These are phyloP conservation scores for Melaleuca quinquenervia DNA, from an alignment of 345 rosid species.

Conservation along the genomic window DNA sequence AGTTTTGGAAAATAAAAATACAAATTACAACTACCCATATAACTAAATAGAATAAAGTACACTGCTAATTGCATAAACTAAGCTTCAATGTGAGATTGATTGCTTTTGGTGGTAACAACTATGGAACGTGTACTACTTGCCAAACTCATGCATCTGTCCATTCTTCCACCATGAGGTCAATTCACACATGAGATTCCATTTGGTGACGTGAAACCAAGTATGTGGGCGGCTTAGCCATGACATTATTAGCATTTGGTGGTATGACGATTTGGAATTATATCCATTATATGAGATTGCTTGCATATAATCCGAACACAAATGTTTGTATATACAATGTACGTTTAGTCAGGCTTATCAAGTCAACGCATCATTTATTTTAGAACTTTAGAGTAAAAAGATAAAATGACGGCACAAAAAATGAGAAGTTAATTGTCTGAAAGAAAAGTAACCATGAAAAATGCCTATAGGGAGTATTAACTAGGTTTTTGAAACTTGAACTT, in stretches of 20 bases:
- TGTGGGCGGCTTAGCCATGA: background rate
- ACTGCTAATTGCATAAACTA: background rate
- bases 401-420: background rate
- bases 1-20: background rate
- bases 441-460: background rate
- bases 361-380: background rate
- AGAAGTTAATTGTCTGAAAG: background rate
- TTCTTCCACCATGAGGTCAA: background rate
- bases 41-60: background rate
- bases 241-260: background rate
- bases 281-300: rapidly evolving
- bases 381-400: background rate
- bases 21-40: background rate
- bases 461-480: background rate
- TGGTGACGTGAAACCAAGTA: background rate
- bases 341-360: background rate
- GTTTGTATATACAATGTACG: background rate
- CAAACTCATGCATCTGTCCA: background rate
- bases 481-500: background rate
- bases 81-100: background rate
- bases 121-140: background rate
- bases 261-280: rapidly evolving
- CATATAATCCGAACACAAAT: background rate
- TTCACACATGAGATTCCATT: background rate
- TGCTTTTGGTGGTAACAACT: background rate